Conservation (phyloP, 345 rosid species). For the Boechera retrofracta region DNA sequence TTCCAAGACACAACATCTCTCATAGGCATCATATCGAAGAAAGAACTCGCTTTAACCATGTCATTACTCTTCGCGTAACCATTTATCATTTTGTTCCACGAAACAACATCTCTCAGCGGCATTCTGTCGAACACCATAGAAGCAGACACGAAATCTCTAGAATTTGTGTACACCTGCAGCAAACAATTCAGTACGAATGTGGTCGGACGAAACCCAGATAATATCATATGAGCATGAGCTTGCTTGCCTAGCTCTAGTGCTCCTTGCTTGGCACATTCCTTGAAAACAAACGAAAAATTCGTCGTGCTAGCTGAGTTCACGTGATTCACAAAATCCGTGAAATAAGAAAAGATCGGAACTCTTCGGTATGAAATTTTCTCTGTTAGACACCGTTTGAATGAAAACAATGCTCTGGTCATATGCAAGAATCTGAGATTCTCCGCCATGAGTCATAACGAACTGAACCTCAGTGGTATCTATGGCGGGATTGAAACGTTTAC, state of each 20-base stretch:
- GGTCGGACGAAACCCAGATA: slow-evolving; percentile 75
- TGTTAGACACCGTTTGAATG: background rate
- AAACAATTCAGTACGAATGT: slow-evolving; percentile 74
- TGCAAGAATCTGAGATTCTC: slow-evolving; percentile 38
- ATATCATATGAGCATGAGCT: slow-evolving; percentile 78
- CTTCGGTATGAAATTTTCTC: slow-evolving; percentile 17
- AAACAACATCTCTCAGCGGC: slow-evolving; percentile 65
- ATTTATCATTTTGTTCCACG: slow-evolving; percentile 73
- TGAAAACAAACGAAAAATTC: slow-evolving; percentile 66
- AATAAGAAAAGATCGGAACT: slow-evolving; percentile 38
- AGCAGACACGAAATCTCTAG: slow-evolving; percentile 57
- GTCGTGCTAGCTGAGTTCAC: slow-evolving; percentile 48
- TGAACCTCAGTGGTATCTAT: slow-evolving; percentile 11
- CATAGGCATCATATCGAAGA: slow-evolving; percentile 63
- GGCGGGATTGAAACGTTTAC: slow-evolving; percentile 32
- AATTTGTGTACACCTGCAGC: slow-evolving; percentile 62
- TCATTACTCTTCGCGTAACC: slow-evolving; percentile 60
- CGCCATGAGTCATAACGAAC: slow-evolving; percentile 31
- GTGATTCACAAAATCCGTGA: slow-evolving; percentile 45
- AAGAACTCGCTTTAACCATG: slow-evolving; percentile 55
- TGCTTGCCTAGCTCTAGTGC: slow-evolving; percentile 64
- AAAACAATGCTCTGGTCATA: slow-evolving; percentile 35
- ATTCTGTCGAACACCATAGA: slow-evolving; percentile 68
- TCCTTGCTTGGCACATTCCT: slow-evolving; percentile 61
- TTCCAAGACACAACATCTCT: slow-evolving; percentile 92